Base-by-base conservation (phyloP, 2,329 filamentous ascomycete genomes). In the Albophoma yamanashiensis region DNA sequence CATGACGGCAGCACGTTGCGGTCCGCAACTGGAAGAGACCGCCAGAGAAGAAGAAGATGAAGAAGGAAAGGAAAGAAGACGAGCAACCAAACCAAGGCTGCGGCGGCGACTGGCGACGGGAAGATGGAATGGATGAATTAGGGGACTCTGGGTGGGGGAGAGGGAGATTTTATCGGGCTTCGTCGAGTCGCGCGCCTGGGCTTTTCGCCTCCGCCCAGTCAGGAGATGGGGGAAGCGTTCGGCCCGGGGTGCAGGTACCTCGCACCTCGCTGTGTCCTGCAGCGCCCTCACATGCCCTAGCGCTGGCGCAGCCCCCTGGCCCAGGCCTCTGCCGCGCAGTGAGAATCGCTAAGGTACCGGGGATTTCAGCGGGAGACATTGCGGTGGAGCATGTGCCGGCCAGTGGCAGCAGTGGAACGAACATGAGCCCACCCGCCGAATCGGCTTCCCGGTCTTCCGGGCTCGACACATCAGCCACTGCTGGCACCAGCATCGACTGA, bases 371-470 rank as follows among this genome's bases (percentile, higher is more conserved):
- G 52, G 50, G 53, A 25, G 25, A 31, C 56, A 15, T 9, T 8
- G 27, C 27, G 38, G 56, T 58, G 57, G 58, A 25, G 58, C 27
- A 25, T 5, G 14, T 12, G 38, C 36, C 27, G 47, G 27, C 47
- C 47, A 53, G 47, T 53, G 47, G 45, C 8, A 22, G 36, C 9
- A 22, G 45, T 27, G 65, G 73, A 67, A 71, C n/a, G n/a, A n/a
- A n/a, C n/a, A 73, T 74, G 70, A 73, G 70, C 67, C 73, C 71
- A 74, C 70, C 64, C 58, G 45, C 59, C 61, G 64, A 63, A 61
- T 64, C 63, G 58, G 61, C 57, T 60, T 73, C 67, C 72, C 70
- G 72, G 39, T 60, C 63, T 69, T 71, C 71, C 71, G 71, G 60
- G 59, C 52, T 15, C 34, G 34, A 55, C 31, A 8, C 38, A 57